Conservation (phyloP, 768 basidiomycete species). For the Cyathus striatus region DNA sequence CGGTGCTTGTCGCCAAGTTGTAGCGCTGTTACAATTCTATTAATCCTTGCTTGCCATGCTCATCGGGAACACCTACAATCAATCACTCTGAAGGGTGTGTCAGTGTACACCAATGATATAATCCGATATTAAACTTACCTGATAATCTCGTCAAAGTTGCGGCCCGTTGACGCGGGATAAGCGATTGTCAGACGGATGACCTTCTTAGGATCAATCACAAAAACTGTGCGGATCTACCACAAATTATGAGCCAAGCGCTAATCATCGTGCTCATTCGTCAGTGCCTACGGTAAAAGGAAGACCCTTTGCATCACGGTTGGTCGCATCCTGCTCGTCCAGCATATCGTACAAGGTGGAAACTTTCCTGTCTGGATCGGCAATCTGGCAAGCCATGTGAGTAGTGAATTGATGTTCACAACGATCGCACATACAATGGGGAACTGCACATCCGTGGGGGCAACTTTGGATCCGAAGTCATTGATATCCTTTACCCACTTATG, state of each 20-base stretch:
- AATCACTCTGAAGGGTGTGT: slow-evolving; percentile 47
- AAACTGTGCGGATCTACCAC: slow-evolving; percentile 85
- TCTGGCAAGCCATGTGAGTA: slow-evolving; percentile 37
- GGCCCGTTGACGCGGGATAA: slow-evolving; percentile 95
- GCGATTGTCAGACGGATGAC: slow-evolving; percentile 84
- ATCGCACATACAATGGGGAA: slow-evolving; percentile 83
- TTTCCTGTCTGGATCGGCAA: slow-evolving; percentile 86
- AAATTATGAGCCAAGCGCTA: too few relatives aligned
- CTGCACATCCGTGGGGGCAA: slow-evolving; percentile 66
- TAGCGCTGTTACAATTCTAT: slow-evolving; percentile 47
- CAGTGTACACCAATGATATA: slow-evolving; percentile 4
- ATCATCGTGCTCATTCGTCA: too few relatives aligned
- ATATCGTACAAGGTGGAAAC: slow-evolving; percentile 89
- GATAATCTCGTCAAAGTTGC: slow-evolving; percentile 75
- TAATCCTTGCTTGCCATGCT: slow-evolving; percentile 35
- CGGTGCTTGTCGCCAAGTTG: slow-evolving; percentile 86
- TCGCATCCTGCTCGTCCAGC: slow-evolving; percentile 93
- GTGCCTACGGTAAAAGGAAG: slow-evolving; percentile 81
- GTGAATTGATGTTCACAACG: background rate
- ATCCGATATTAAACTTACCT: slow-evolving; percentile 24
- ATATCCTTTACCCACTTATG: slow-evolving; percentile 87
- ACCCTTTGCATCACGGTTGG: slow-evolving; percentile 81
- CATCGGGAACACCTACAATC: slow-evolving; percentile 42
- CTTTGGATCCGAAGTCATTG: slow-evolving; percentile 69
- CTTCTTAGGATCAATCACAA: slow-evolving; percentile 96